phyloP scores from a whole-genome alignment of 495 filamentous ascomycete genomes.

The Daldinia caldariorum region DNA sequence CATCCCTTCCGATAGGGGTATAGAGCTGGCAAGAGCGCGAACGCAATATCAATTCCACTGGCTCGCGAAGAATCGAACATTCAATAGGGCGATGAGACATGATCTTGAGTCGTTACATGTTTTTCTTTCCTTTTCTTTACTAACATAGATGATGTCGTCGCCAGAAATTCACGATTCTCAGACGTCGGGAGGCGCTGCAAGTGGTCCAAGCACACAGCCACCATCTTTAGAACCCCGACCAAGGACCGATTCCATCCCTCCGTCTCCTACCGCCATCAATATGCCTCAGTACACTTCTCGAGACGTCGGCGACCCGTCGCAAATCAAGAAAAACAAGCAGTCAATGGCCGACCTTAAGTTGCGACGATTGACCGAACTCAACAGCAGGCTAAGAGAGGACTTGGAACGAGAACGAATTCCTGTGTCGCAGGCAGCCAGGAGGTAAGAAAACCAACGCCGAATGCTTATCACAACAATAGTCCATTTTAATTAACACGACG shows the following conservation, averaged over 20 bases:
- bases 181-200: conserved; percentile 36
- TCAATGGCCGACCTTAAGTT: conserved; percentile 98
- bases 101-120: conserved; percentile 18
- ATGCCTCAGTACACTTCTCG: conserved; percentile 67
- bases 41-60: conserved; percentile 14
- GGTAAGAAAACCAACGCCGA: conserved; percentile 63
- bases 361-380: conserved; percentile 93
- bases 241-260: conserved; percentile 40
- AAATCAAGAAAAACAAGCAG: conserved; percentile 96
- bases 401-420: conserved; percentile 93
- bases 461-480: background rate
- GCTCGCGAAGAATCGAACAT: conserved; percentile 5
- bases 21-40: conserved; percentile 27
- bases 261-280: conserved; percentile 39
- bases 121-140: conserved; percentile 18
- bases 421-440: conserved; percentile 91
- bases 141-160: conserved; percentile 39
- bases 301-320: conserved; percentile 67
- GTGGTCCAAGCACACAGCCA: conserved; percentile 43
- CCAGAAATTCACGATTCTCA: conserved; percentile 41
- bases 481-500: conserved; percentile 21
- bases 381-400: conserved; percentile 92
- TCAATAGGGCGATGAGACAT: conserved; percentile 38
- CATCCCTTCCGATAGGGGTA: conserved; percentile 44
- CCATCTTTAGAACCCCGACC: conserved; percentile 31